phyloP scores from a whole-genome alignment of 306 rosid genomes.

The Inga leiocalycina region DNA sequence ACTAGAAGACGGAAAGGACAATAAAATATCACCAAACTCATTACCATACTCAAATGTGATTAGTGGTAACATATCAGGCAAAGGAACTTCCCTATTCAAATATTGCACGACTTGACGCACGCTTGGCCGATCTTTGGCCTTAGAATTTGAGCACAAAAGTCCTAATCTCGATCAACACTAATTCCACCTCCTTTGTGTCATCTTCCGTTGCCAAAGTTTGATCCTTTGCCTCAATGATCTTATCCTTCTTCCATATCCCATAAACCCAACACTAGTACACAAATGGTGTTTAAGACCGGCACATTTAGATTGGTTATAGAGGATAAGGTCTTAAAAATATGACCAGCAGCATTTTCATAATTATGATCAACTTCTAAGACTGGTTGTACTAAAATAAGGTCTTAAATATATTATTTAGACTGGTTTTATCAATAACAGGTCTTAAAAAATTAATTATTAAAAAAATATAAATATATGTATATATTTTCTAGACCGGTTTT shows the following conservation, averaged over 20 bases:
- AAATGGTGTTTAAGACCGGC: no score
- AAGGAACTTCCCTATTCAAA: not conserved
- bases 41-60: not conserved
- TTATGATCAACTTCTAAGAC: no score
- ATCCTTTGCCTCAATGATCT: slow-evolving; percentile 50
- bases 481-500: no score
- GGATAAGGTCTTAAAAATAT: no score
- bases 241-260: slow-evolving; percentile 43
- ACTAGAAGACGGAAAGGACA: not conserved
- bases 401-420: no score
- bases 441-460: no score
- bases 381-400: no score
- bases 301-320: no score
- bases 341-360: no score
- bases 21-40: not conserved
- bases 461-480: no score
- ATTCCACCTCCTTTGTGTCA: not conserved
- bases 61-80: not conserved
- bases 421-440: no score
- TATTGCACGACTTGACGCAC: not conserved
- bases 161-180: not conserved
- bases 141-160: not conserved
- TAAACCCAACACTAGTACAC: not conserved
- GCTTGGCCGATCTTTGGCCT: not conserved
- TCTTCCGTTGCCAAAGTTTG: not conserved